phyloP scores from a whole-genome alignment of 306 rosid species.

The Prunus davidiana region DNA sequence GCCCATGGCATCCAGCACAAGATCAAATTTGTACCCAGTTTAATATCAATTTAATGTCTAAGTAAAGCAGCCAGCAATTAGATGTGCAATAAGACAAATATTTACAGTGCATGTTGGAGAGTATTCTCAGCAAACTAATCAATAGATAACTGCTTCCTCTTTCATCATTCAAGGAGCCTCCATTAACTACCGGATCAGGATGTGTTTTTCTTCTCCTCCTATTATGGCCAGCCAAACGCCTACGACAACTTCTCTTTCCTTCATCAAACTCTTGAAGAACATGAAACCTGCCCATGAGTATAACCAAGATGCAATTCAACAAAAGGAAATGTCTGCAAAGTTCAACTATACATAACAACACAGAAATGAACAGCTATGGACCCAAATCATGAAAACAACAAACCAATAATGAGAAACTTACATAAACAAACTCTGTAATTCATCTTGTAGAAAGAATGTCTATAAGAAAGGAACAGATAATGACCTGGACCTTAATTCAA shows the following conservation, averaged over 20 bases:
- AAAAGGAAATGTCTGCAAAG: slow-evolving; percentile 17
- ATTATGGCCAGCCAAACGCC: slow-evolving; percentile 89
- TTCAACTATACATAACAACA: background rate
- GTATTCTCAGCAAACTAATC: slow-evolving; percentile 65
- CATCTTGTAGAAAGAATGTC: background rate
- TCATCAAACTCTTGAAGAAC: slow-evolving; percentile 90
- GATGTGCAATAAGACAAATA: slow-evolving; percentile 14
- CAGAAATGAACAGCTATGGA: slow-evolving; percentile 1
- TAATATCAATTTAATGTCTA: slow-evolving; percentile 4
- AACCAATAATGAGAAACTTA: background rate
- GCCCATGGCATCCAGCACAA: background rate
- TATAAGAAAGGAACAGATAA: background rate
- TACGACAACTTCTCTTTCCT: slow-evolving; percentile 92
- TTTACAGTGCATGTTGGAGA: slow-evolving; percentile 77
- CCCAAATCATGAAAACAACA: background rate
- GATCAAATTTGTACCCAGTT: background rate
- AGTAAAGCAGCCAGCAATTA: slow-evolving; percentile 20
- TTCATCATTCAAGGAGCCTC: slow-evolving; percentile 60
- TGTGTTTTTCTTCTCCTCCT: slow-evolving; percentile 78
- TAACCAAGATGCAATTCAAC: slow-evolving; percentile 27
- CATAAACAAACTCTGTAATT: slow-evolving; percentile 2
- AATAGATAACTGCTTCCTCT: slow-evolving; percentile 66
- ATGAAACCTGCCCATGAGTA: slow-evolving; percentile 71
- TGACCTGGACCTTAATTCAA: slow-evolving; percentile 3
- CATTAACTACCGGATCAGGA: slow-evolving; percentile 61